Percentiles rank a stretch among this genome's conserved stretches.
phyloP scores from a whole-genome alignment of 2,329 filamentous ascomycete genomes.

The Fusarium multiceps region DNA sequence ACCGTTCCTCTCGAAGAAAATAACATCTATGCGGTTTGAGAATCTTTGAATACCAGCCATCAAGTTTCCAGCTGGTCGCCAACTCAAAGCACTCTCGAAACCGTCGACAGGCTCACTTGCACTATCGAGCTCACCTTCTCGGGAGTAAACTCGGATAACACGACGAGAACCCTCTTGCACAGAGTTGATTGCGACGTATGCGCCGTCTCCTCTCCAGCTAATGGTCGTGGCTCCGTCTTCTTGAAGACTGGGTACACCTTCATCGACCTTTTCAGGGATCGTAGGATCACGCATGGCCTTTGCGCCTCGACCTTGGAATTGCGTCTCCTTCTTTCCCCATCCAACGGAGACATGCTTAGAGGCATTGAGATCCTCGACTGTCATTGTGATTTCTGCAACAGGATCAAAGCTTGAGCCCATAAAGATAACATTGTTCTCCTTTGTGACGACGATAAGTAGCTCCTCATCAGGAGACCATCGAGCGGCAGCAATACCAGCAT shows the following conservation, averaged over 20 bases:
- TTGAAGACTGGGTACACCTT: constrained; percentile 77
- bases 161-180: constrained; percentile 76
- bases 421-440: constrained; percentile 81
- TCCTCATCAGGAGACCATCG: constrained; percentile 97
- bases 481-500: constrained; percentile 89
- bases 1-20: constrained; percentile 98
- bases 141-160: constrained; percentile 88
- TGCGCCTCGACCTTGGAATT: constrained; percentile 93
- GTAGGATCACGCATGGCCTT: constrained; percentile 91
- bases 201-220: constrained; percentile 94
- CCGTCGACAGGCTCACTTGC: constrained; percentile 95
- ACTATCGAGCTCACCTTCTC: constrained; percentile 90
- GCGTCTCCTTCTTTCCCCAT: constrained; percentile 98
- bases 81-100: constrained; percentile 87
- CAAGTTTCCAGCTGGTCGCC: constrained; percentile 90
- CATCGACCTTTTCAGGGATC: constrained; percentile 90
- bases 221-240: constrained; percentile 80
- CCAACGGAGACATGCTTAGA: constrained; percentile 96
- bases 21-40: constrained; percentile 77
- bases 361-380: constrained; percentile 80
- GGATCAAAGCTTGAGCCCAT: constrained; percentile 94
- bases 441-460: constrained; percentile 84
- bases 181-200: constrained; percentile 87
- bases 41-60: constrained; percentile 85
- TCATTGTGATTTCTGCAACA: constrained; percentile 79